Evolutionary conservation across 2,329 filamentous ascomycete genomes (phyloP), one percentile per base, ranked within the genome.

Genomic region (Cryphonectria carpinicola): DNA sequence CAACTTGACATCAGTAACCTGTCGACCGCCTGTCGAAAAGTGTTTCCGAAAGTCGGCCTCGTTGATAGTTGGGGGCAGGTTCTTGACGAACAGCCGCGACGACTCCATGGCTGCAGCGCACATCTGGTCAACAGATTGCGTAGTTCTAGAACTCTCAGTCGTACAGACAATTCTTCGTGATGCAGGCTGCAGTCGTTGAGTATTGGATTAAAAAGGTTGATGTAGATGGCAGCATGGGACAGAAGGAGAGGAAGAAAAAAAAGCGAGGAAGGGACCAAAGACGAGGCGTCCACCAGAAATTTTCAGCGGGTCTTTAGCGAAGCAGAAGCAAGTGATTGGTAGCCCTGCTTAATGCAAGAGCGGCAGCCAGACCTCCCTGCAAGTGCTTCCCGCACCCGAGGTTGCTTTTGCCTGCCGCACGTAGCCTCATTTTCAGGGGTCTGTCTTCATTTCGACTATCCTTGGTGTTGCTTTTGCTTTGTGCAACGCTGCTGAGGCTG

Each of bases 1-100:
- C 79, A 98, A 88, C 86, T 97, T 97, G 77, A 94, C 89, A 83
- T 99, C 96, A 67, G 95, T 98, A 78, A 98, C 89, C 74, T 92
- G 85, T 73, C 89, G 89, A 73, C 91, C 91, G 76, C 89, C 83
- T 56, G 84, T 87, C 72, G 92, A 89, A 81, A 99, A 99, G 83
- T 98, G 95, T 79, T 93, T 94, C 79, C 90, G 90, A 79, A 98
- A 92, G 75, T 97, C 93, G 67, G 91, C 90, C 82, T 97, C 94
- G 17, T 90, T 91, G 77, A 97, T 92, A 69, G 89, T 93, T 46
- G 94, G 94, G 63, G 96, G 96, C 71, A 99, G 85, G 72, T 95
- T 86, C 88, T 92, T 87, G 88, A 98, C 84, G 84, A 97, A 92
- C 65, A 92, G 85, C 74, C 87, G 90, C 80, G 93, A 96, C 81